phyloP scores from a whole-genome alignment of 129 eudicot species.

The Escallonia rubra region DNA sequence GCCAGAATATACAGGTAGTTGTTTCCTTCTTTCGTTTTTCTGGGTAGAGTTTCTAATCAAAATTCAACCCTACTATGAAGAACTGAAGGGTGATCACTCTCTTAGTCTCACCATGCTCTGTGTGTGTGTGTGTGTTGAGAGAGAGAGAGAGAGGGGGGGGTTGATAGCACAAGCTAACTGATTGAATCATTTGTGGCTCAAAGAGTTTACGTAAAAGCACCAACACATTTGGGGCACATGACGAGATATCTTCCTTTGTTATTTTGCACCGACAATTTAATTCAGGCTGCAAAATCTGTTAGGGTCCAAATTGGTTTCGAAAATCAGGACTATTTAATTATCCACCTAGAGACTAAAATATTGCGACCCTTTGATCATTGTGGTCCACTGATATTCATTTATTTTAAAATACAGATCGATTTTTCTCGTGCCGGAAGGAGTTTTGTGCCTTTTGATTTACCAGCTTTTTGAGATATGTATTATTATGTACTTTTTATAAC shows the following conservation, averaged over 20 bases:
- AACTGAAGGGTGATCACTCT: background rate
- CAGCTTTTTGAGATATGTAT: background rate
- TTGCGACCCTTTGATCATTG: constrained; percentile 17
- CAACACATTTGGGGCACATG: background rate
- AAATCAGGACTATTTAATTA: constrained; percentile 18
- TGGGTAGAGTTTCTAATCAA: constrained; percentile 16
- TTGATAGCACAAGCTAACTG: constrained; percentile 11
- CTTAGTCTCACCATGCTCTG: background rate
- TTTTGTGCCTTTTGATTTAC: too few species aligned
- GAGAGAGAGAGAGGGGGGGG: background rate
- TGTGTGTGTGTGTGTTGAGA: too few species aligned
- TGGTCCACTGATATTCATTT: constrained; percentile 9
- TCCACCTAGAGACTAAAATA: constrained; percentile 17
- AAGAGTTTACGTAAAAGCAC: background rate
- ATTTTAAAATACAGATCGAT: background rate
- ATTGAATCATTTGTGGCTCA: constrained; percentile 27
- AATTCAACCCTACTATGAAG: background rate
- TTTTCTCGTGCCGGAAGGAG: background rate
- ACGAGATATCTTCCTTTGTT: background rate
- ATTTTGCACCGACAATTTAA: background rate
- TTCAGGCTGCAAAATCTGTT: constrained; percentile 8
- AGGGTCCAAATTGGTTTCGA: constrained; percentile 4
- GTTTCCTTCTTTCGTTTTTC: constrained; percentile 1
- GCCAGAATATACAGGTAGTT: constrained; percentile 4
- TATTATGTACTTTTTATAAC: background rate